Conservation (phyloP, 1,284 basidiomycete species). For the Malassezia obtusa region DNA sequence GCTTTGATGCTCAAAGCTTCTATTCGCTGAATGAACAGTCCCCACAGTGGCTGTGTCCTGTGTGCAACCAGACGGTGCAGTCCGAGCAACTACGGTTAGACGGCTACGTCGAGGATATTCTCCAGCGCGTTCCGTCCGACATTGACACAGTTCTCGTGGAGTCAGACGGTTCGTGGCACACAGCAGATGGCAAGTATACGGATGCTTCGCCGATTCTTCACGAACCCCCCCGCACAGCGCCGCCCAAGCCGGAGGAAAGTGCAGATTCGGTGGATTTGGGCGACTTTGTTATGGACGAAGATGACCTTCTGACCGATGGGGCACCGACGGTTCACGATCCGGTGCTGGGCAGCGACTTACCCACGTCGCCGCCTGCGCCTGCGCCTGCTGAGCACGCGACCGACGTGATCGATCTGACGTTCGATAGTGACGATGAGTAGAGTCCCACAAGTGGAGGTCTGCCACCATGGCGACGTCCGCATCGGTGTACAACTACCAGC, state of each 20-base stretch:
- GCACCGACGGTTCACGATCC: background rate
- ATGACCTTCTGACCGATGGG: background rate
- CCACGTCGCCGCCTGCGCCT: background rate
- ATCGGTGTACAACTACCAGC: constrained; percentile 42
- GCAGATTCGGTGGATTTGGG: background rate
- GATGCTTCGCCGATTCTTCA: constrained; percentile 11
- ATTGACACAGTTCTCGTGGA: constrained; percentile 89
- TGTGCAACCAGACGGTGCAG: constrained; percentile 71
- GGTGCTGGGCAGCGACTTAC: background rate
- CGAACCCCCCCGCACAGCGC: background rate
- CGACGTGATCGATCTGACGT: constrained; percentile 20
- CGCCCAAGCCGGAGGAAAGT: background rate
- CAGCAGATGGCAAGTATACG: constrained; percentile 65
- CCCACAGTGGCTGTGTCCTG: constrained; percentile 92
- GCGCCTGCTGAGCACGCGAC: background rate
- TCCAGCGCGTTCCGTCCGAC: constrained; percentile 63
- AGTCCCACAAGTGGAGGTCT: background rate
- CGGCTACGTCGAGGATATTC: constrained; percentile 68
- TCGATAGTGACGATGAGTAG: constrained; percentile 16
- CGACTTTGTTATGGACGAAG: background rate
- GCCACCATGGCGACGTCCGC: constrained; percentile 40
- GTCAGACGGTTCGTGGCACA: constrained; percentile 90
- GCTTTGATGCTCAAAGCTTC: constrained; percentile 92
- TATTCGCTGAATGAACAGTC: constrained; percentile 90
- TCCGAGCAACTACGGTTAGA: constrained; percentile 79